phyloP scores from a whole-genome alignment of 192 early-diverging fungal species.

The Backusella mclennaniae region DNA sequence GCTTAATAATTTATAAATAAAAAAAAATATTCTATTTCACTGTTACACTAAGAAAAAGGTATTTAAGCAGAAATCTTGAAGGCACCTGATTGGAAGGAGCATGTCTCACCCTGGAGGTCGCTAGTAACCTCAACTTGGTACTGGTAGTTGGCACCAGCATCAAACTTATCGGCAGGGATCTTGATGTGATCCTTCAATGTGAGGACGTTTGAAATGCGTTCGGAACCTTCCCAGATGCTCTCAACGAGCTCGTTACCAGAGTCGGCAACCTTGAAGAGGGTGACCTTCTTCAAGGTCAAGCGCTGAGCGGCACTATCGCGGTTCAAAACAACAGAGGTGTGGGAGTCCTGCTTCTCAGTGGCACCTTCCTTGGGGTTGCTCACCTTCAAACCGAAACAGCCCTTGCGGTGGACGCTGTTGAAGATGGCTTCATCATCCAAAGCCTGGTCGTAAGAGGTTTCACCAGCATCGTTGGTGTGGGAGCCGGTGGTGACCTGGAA shows the following conservation, averaged over 20 bases:
- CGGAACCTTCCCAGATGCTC: slow-evolving; percentile 10
- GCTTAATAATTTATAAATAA: slow-evolving; percentile 8
- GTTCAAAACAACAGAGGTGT: slow-evolving; percentile 9
- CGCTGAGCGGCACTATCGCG: slow-evolving; percentile 28
- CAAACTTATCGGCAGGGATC: slow-evolving; percentile 6
- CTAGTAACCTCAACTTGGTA: slow-evolving; percentile 12
- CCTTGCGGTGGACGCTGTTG: slow-evolving; percentile 17
- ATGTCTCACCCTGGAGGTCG: slow-evolving; percentile 8
- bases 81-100: slow-evolving; percentile 13
- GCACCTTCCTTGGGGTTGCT: slow-evolving; percentile 10
- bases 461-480: slow-evolving; percentile 23
- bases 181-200: slow-evolving; percentile 28
- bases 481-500: slow-evolving; percentile 22
- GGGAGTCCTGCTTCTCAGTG: slow-evolving; percentile 3
- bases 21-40: neutral
- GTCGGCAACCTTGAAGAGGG: slow-evolving; percentile 15
- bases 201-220: slow-evolving; percentile 8
- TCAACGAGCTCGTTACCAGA: slow-evolving; percentile 13
- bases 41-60: neutral
- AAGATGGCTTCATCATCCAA: slow-evolving; percentile 18
- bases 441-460: slow-evolving; percentile 5
- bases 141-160: neutral
- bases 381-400: slow-evolving; percentile 30
- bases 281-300: slow-evolving; percentile 15
- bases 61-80: slow-evolving; percentile 17